Evolutionary conservation across 257 asterid species (phyloP).

Genomic region (Fraxinus anomala): DNA sequence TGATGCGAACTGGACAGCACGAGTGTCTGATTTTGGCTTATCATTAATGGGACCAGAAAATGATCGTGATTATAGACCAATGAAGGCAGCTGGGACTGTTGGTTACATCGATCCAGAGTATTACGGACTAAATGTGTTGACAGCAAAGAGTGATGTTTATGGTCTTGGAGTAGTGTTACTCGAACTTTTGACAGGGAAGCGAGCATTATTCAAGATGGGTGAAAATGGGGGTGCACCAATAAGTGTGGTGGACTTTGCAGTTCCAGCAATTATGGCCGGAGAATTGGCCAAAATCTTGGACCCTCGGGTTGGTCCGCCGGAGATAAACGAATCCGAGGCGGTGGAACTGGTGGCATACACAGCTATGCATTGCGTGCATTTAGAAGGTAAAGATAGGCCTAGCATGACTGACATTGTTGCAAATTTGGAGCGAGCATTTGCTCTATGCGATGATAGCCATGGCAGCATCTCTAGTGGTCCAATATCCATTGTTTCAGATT

Average conservation of each 20-base stretch:
- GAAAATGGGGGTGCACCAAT: constrained; percentile 49
- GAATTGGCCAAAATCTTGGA: constrained; percentile 55
- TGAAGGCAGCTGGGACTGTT: constrained; percentile 74
- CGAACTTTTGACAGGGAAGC: constrained; percentile 71
- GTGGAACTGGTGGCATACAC: constrained; percentile 84
- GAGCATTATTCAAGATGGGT: constrained; percentile 63
- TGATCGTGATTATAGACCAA: constrained; percentile 43
- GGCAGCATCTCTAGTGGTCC: constrained; percentile 78
- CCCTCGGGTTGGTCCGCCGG: constrained; percentile 56
- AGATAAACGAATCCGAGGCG: constrained; percentile 63
- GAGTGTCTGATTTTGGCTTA: constrained; percentile 87
- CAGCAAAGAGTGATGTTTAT: constrained; percentile 85
- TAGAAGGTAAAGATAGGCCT: constrained; percentile 87
- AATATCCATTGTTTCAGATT: constrained; percentile 63
- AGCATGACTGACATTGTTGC: constrained; percentile 70
- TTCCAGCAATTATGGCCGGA: constrained; percentile 68
- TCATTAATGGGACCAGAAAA: constrained; percentile 57
- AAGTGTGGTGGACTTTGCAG: constrained; percentile 72
- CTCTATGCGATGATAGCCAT: constrained; percentile 68
- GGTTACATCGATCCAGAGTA: constrained; percentile 89
- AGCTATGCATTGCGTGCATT: constrained; percentile 82
- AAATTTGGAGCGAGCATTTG: constrained; percentile 79
- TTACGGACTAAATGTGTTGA: constrained; percentile 67
- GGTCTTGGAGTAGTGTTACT: constrained; percentile 77
- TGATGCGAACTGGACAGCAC: constrained; percentile 64